Percentiles rank a stretch among this genome's conserved stretches.
These are phyloP conservation scores for Rhipidocladum racemiflorum DNA, from an alignment of 176 grass and related monocot species.

Conservation along the genomic window DNA sequence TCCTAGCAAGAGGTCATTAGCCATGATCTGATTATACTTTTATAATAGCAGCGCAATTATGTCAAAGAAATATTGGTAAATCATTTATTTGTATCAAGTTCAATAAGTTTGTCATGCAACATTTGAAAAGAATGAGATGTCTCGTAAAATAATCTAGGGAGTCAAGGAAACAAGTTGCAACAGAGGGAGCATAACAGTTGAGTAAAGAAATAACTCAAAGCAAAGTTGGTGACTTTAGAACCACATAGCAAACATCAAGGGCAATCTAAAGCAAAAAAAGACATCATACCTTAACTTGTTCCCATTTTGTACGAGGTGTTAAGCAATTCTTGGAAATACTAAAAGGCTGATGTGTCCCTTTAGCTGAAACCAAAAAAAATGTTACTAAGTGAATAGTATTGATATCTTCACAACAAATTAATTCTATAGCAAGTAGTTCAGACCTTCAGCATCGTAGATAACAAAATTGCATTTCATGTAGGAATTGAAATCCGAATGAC, in stretches of 20 bases:
- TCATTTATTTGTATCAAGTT: neutral
- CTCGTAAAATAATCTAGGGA: neutral
- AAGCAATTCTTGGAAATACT: slow-evolving; percentile 71
- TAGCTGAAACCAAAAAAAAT: slow-evolving; percentile 41
- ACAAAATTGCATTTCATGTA: slow-evolving; percentile 99
- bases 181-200: neutral
- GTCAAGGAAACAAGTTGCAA: neutral
- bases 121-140: neutral
- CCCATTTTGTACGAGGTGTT: slow-evolving; percentile 82
- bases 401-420: slow-evolving; percentile 13
- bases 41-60: neutral
- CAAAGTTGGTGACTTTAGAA: slow-evolving; percentile 1
- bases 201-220: slow-evolving; percentile 13
- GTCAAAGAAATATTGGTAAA: neutral
- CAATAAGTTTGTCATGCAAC: neutral
- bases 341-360: slow-evolving; percentile 50
- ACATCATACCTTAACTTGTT: slow-evolving; percentile 83
- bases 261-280: neutral
- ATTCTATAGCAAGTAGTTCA: slow-evolving; percentile 23
- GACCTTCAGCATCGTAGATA: slow-evolving; percentile 80
- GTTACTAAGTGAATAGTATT: neutral
- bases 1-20: neutral
- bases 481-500: slow-evolving; percentile 91
- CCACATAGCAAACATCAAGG: neutral
- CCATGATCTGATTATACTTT: neutral